Percentiles rank a stretch among this genome's conserved stretches.
These are phyloP conservation scores for Leptomonas pyrrhocoris DNA, from an alignment of 208 protist species.

Conservation along the genomic window DNA sequence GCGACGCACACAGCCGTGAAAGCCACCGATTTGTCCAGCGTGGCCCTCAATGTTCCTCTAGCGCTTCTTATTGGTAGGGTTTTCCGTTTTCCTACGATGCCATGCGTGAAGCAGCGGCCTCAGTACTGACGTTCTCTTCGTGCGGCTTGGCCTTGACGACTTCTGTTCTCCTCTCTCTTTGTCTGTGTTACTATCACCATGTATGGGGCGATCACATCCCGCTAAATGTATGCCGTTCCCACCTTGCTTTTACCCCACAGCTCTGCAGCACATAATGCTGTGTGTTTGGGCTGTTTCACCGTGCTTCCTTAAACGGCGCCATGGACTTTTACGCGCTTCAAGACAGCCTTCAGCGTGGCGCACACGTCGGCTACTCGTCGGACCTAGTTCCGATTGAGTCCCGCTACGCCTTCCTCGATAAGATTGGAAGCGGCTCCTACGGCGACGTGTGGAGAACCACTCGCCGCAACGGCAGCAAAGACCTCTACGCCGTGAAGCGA, in stretches of 20 bases:
- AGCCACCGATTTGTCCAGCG: too few species aligned
- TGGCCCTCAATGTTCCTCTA: too few species aligned
- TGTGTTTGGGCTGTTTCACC: conserved; percentile 28
- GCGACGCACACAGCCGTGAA: too few species aligned
- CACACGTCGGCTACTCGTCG: conserved; percentile 14
- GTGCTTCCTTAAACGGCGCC: background rate
- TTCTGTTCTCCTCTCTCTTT: conserved; percentile 6
- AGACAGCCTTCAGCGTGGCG: conserved; percentile 43
- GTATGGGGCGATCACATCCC: too few species aligned
- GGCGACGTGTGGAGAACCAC: conserved; percentile 79
- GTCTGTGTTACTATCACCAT: background rate
- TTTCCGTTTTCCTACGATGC: too few species aligned
- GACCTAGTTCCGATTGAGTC: conserved; percentile 39
- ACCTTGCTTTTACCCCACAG: too few species aligned
- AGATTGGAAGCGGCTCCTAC: conserved; percentile 86
- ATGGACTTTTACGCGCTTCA: conserved; percentile 87
- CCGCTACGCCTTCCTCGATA: conserved; percentile 60
- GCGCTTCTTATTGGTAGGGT: too few species aligned
- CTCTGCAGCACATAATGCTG: conserved; percentile 17
- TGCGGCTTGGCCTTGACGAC: background rate
- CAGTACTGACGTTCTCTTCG: too few species aligned
- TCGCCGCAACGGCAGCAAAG: conserved; percentile 39
- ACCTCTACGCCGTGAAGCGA: conserved; percentile 78
- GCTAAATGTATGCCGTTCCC: too few species aligned
- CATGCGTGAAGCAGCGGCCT: too few species aligned